A percentile compares a stretch with the other conserved stretches of the same genome.
These are phyloP conservation scores for Apiospora phragmitis DNA, from an alignment of 2,329 filamentous ascomycete genomes.

Conservation along the genomic window DNA sequence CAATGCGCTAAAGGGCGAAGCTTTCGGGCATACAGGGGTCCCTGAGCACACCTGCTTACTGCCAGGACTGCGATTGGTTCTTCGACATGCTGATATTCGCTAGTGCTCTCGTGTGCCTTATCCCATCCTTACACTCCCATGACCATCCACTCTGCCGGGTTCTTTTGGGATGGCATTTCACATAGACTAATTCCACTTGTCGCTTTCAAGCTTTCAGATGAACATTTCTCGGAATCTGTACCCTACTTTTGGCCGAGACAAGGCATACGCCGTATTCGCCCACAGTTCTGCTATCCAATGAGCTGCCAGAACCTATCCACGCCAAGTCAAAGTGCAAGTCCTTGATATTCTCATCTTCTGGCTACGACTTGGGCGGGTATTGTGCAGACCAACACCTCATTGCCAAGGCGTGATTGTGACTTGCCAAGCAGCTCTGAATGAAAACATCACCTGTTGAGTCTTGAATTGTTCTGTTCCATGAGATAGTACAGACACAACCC, in stretches of 20 bases:
- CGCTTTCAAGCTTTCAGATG: neutral
- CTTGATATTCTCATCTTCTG: no score
- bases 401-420: no score
- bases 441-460: no score
- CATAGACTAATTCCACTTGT: neutral
- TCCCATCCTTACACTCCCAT: no score
- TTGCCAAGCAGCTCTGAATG: no score
- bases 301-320: neutral
- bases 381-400: no score
- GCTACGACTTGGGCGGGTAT: no score
- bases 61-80: neutral
- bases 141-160: neutral
- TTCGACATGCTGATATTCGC: no score
- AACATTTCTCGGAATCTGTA: neutral
- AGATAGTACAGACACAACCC: no score
- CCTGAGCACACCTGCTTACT: neutral
- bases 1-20: constrained; percentile 1
- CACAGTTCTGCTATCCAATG: neutral
- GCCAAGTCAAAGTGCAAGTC: neutral
- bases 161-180: neutral
- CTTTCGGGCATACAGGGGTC: constrained; percentile 1
- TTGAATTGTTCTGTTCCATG: no score
- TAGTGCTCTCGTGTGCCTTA: neutral
- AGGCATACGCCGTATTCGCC: neutral
- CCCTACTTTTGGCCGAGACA: neutral